phyloP scores from a whole-genome alignment of 331 rosid species.

The Malus hybrid region DNA sequence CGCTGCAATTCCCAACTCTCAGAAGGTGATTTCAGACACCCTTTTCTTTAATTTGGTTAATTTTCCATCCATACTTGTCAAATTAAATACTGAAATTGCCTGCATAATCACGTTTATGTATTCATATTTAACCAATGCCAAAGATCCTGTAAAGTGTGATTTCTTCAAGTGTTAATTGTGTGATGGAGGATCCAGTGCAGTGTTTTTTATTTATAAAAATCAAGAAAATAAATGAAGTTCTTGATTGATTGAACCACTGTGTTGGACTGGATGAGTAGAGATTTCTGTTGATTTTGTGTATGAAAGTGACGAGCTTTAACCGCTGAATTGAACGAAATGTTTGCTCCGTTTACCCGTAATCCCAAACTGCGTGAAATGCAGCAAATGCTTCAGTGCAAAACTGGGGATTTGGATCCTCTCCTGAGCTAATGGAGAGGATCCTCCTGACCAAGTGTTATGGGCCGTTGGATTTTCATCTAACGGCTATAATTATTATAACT shows the following conservation, averaged over 20 bases:
- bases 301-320: neutral
- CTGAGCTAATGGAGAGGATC: too few species aligned
- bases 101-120: neutral
- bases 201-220: neutral
- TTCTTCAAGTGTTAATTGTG: neutral
- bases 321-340: neutral
- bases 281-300: neutral
- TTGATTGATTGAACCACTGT: neutral
- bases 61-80: neutral
- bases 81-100: neutral
- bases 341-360: neutral
- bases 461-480: too few species aligned
- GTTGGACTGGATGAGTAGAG: neutral
- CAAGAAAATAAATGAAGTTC: neutral
- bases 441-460: too few species aligned
- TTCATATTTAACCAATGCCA: neutral
- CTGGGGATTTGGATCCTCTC: neutral
- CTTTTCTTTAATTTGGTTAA: neutral
- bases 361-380: neutral
- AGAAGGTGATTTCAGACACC: slow-evolving; percentile 32
- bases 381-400: neutral
- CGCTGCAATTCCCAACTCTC: slow-evolving; percentile 61
- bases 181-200: neutral
- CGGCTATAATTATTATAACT: too few species aligned
- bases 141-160: neutral